Percentiles rank a stretch among this genome's conserved stretches.
These are phyloP conservation scores for Talaromyces sp. DNA, from an alignment of 2,329 filamentous ascomycete species.

Conservation along the genomic window DNA sequence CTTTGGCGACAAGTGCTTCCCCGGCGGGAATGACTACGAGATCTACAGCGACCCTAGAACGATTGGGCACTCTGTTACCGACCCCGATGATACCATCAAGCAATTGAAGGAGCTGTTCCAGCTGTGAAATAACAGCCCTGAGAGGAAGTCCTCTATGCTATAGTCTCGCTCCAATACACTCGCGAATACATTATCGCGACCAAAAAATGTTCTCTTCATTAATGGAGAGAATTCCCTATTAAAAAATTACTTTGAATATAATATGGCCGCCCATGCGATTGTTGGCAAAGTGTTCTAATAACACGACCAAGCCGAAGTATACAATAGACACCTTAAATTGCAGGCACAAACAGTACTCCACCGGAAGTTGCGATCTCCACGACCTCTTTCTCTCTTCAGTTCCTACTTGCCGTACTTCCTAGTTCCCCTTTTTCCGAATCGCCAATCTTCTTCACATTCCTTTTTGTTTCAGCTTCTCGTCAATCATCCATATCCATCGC, in stretches of 20 bases:
- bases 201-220: background rate
- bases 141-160: background rate
- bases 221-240: background rate
- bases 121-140: slow-evolving; percentile 43
- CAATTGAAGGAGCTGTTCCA: slow-evolving; percentile 79
- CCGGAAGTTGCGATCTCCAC: background rate
- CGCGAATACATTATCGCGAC: background rate
- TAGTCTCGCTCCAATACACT: background rate
- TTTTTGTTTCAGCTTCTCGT: background rate
- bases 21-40: slow-evolving; percentile 93
- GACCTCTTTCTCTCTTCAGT: background rate
- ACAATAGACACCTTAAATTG: background rate
- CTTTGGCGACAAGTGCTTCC: slow-evolving; percentile 92
- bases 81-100: slow-evolving; percentile 77
- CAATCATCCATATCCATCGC: background rate
- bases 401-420: too few relatives aligned
- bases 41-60: slow-evolving; percentile 82
- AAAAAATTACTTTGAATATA: background rate
- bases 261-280: background rate
- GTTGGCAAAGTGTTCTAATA: background rate
- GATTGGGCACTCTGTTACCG: slow-evolving; percentile 77
- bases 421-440: background rate
- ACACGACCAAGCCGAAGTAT: background rate
- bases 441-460: background rate
- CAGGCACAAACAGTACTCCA: slow-evolving; percentile 4